Percentiles rank a stretch among this genome's conserved stretches.
These are phyloP conservation scores for Pseudisothecium myosuroides DNA, from an alignment of 225 moss, liverwort and hornwort species.

Conservation along the genomic window DNA sequence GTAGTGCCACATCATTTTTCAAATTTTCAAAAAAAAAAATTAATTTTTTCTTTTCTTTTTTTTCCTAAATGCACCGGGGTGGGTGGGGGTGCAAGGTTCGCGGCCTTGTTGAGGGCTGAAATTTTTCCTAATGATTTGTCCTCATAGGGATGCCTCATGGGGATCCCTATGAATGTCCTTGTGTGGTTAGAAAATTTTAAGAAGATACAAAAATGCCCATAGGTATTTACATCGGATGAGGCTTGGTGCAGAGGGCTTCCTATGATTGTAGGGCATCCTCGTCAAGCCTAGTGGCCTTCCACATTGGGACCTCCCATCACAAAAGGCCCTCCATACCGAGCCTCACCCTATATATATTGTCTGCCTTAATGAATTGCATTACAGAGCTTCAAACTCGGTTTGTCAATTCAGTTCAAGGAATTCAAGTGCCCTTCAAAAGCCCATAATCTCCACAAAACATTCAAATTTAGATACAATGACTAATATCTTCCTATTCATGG, in stretches of 20 bases:
- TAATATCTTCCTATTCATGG: neutral
- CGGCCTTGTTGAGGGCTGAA: too few species aligned
- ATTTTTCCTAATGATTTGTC: too few species aligned
- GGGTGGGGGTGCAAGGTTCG: too few species aligned
- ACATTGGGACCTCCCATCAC: fast-evolving
- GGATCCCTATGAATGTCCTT: neutral
- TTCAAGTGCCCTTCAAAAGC: neutral
- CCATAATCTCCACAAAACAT: neutral
- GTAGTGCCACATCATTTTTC: too few species aligned
- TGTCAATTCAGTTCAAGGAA: neutral
- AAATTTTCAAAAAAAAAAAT: too few species aligned
- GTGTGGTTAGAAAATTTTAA: too few species aligned
- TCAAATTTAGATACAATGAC: neutral
- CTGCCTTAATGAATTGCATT: neutral
- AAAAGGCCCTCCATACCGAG: fast-evolving
- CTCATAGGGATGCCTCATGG: neutral
- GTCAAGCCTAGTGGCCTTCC: fast-evolving
- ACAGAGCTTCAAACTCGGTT: fast-evolving
- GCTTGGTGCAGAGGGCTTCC: fast-evolving
- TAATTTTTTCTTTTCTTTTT: too few species aligned
- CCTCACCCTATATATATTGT: neutral
- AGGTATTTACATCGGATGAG: fast-evolving
- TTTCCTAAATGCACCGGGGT: too few species aligned
- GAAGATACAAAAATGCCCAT: too few species aligned
- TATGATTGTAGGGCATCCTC: fast-evolving